These are phyloP conservation scores for Spergularia marina DNA, from an alignment of 148 eudicot genomes.

Conservation along the genomic window DNA sequence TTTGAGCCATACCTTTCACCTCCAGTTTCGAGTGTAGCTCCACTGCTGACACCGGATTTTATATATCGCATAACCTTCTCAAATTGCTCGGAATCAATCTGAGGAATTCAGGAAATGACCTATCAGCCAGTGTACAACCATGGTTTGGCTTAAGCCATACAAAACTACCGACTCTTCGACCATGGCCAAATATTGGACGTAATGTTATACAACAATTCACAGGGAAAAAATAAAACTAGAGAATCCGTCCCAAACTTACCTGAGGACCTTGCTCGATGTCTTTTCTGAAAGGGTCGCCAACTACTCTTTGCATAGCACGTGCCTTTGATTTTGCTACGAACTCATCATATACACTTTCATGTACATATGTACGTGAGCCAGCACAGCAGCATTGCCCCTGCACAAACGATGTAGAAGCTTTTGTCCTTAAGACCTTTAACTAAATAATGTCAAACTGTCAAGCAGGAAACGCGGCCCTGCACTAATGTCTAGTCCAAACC, in stretches of 20 bases:
- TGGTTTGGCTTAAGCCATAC: neutral
- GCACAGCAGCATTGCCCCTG: conserved; percentile 73
- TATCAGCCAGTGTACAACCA: neutral
- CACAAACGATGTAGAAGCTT: neutral
- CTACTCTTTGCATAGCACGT: conserved; percentile 42
- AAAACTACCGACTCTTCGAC: no score
- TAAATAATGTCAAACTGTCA: neutral
- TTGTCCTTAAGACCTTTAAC: no score
- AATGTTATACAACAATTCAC: no score
- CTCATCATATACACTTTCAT: conserved; percentile 58
- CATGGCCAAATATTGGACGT: no score
- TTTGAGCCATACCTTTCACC: conserved; percentile 48
- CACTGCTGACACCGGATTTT: conserved; percentile 43
- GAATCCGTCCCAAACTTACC: conserved; percentile 24
- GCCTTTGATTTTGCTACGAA: conserved; percentile 58
- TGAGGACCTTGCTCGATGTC: conserved; percentile 77
- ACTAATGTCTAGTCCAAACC: neutral
- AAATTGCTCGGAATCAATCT: conserved; percentile 59
- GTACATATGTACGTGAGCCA: conserved; percentile 66
- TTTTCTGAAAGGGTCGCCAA: conserved; percentile 63
- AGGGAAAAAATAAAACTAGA: no score
- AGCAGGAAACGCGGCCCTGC: neutral
- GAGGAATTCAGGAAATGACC: neutral
- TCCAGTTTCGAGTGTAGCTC: conserved; percentile 59
- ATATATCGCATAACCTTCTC: conserved; percentile 56